These are phyloP conservation scores for Aotearoamyces nothofagi DNA, from an alignment of 2,329 filamentous ascomycete species.

Conservation along the genomic window DNA sequence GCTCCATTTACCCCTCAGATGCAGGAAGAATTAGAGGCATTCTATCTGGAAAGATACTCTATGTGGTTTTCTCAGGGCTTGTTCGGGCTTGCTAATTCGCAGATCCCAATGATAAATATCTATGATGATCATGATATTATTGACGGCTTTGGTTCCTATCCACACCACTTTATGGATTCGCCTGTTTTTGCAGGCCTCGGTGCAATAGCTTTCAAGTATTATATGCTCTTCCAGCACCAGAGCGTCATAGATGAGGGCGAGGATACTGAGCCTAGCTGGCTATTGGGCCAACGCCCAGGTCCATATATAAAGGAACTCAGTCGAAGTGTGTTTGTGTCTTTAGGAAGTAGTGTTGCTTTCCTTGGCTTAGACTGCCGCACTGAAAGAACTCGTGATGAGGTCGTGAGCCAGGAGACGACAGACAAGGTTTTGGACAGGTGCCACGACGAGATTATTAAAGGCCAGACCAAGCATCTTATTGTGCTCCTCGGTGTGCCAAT, in stretches of 20 bases:
- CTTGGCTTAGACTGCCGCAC: conserved; percentile 84
- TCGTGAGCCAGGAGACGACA: conserved; percentile 69
- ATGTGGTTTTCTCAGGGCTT: conserved; percentile 96
- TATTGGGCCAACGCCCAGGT: conserved; percentile 63
- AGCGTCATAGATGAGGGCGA: conserved; percentile 70
- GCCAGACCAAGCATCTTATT: conserved; percentile 77
- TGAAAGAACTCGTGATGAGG: conserved; percentile 70
- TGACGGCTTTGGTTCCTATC: conserved; percentile 86
- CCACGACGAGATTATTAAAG: conserved; percentile 66
- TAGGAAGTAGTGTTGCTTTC: conserved; percentile 68
- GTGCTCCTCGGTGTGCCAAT: conserved; percentile 76
- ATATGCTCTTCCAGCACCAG: conserved; percentile 97
- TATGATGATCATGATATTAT: conserved; percentile 93
- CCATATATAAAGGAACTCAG: conserved; percentile 84
- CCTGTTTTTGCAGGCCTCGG: conserved; percentile 84
- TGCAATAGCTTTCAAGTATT: conserved; percentile 92
- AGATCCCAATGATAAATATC: conserved; percentile 98
- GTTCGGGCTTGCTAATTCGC: conserved; percentile 80
- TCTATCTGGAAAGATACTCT: conserved; percentile 77
- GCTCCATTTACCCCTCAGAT: conserved; percentile 66
- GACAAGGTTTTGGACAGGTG: conserved; percentile 77
- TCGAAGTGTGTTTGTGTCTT: conserved; percentile 69
- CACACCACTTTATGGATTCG: conserved; percentile 79
- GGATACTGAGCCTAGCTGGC: conserved; percentile 77
- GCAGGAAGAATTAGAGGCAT: conserved; percentile 75